Percentiles rank a stretch among this genome's conserved stretches.
These are phyloP conservation scores for Ophiostoma piceae DNA, from an alignment of 2,329 filamentous ascomycete species.

Conservation along the genomic window DNA sequence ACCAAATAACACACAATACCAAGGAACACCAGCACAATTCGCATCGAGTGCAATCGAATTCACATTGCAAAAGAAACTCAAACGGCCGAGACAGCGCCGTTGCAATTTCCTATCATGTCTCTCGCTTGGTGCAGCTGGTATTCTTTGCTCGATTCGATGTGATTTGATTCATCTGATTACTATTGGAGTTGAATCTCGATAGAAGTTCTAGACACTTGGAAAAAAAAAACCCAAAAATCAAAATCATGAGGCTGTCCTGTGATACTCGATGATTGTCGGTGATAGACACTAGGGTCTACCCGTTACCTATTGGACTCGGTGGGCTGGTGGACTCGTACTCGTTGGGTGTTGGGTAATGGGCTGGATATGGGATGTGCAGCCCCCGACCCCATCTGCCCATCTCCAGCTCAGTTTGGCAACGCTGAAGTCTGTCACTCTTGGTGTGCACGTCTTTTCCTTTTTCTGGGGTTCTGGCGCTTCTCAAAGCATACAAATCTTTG, in stretches of 20 bases:
- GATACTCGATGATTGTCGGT: not conserved
- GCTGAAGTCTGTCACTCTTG: conserved; percentile 12
- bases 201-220: not conserved
- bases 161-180: not conserved
- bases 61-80: conserved; percentile 12
- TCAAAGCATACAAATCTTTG: not conserved
- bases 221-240: no score
- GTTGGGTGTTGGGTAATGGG: not conserved
- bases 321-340: not conserved
- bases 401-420: not conserved
- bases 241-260: not conserved
- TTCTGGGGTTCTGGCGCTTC: not conserved
- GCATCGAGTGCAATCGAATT: not conserved
- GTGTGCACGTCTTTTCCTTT: conserved; percentile 1
- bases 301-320: conserved; percentile 1
- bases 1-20: not conserved
- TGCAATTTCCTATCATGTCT: conserved; percentile 9
- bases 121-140: conserved; percentile 11
- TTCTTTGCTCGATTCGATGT: not conserved
- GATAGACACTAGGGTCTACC: conserved; percentile 6
- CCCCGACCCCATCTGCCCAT: not conserved
- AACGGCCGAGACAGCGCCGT: conserved; percentile 15
- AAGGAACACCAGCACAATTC: not conserved
- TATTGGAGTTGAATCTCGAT: not conserved
- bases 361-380: not conserved